Evolutionary conservation across 495 filamentous ascomycete genomes (phyloP).

Genomic region (Trichoderma reesei): DNA sequence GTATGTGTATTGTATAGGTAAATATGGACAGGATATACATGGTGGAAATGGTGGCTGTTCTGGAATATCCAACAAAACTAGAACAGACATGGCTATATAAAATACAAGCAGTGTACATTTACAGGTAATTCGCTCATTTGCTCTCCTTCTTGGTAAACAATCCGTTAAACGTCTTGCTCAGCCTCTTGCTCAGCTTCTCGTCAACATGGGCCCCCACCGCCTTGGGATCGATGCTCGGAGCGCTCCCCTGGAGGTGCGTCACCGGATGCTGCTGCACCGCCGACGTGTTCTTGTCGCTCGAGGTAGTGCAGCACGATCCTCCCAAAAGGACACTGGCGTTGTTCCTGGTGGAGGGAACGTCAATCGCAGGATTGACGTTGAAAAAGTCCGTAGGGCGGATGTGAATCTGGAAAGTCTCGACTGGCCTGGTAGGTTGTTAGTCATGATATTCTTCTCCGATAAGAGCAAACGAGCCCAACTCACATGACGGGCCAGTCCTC

Average conservation of each 20-base stretch:
- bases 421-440: slow-evolving; percentile 32
- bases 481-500: slow-evolving; percentile 54
- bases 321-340: slow-evolving; percentile 9
- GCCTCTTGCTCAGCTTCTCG: slow-evolving; percentile 6
- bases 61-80: not conserved
- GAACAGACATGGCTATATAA: not conserved
- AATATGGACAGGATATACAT: not conserved
- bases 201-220: not conserved
- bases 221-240: not conserved
- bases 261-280: slow-evolving; percentile 5
- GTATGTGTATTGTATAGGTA: not conserved
- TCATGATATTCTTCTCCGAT: not conserved
- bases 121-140: not conserved
- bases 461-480: slow-evolving; percentile 16
- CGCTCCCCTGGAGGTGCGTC: slow-evolving; percentile 9
- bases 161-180: slow-evolving; percentile 6
- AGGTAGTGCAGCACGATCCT: slow-evolving; percentile 3
- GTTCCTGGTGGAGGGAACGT: slow-evolving; percentile 45
- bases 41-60: not conserved
- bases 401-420: slow-evolving; percentile 49
- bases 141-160: not conserved
- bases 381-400: slow-evolving; percentile 47
- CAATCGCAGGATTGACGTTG: slow-evolving; percentile 42
- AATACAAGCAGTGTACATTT: not conserved
- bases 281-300: slow-evolving; percentile 1